Percentiles rank a stretch among this genome's conserved stretches.
These are phyloP conservation scores for Flaveria sonorensis DNA, from an alignment of 129 eudicot genomes.

Conservation along the genomic window DNA sequence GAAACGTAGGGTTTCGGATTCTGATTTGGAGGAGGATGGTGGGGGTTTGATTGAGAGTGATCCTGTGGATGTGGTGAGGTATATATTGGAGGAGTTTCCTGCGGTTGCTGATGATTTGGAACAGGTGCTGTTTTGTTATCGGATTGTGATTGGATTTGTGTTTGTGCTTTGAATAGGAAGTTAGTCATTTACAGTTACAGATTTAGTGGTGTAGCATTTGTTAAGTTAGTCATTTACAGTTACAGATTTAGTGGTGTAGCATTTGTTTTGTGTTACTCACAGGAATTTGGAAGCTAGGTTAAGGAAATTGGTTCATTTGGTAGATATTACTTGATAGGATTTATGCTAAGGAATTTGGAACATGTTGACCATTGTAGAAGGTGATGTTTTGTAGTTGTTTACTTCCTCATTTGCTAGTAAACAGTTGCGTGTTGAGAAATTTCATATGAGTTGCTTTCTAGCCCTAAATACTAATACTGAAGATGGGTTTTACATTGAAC, in stretches of 20 bases:
- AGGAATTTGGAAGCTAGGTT: conserved; percentile 20
- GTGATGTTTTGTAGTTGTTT: conserved; percentile 20
- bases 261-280: conserved; percentile 7
- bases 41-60: conserved; percentile 30
- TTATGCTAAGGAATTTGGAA: conserved; percentile 7
- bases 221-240: neutral
- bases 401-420: neutral
- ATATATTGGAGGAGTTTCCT: conserved; percentile 68
- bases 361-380: conserved; percentile 20
- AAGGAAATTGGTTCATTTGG: conserved; percentile 5
- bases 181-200: neutral
- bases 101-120: conserved; percentile 83
- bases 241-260: conserved; percentile 3
- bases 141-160: neutral
- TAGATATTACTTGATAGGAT: neutral
- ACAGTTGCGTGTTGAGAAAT: neutral
- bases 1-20: conserved; percentile 38
- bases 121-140: conserved; percentile 53
- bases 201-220: neutral
- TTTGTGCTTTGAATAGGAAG: conserved; percentile 3
- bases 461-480: neutral
- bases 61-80: conserved; percentile 64
- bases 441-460: conserved; percentile 10
- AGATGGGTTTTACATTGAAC: neutral
- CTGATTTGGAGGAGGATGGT: conserved; percentile 50